Conservation (phyloP, 164 flowering plant species). For the Taxillus chinensis region DNA sequence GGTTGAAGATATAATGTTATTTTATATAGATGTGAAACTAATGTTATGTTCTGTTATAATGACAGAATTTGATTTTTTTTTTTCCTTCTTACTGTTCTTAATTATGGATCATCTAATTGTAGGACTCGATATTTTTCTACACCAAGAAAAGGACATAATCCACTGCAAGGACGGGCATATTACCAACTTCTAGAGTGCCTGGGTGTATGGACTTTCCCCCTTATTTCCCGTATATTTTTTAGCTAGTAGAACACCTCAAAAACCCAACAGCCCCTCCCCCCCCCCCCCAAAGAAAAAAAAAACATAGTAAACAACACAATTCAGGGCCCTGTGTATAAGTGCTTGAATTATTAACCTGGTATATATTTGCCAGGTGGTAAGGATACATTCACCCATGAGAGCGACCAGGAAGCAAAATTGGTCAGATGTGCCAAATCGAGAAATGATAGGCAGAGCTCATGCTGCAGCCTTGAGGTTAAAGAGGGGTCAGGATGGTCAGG, state of each 20-base stretch:
- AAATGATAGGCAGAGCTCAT: conserved; percentile 64
- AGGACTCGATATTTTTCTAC: conserved; percentile 95
- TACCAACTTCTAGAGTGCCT: conserved; percentile 97
- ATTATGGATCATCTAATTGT: background rate
- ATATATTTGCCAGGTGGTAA: conserved; percentile 57
- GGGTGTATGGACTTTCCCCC: conserved; percentile 50
- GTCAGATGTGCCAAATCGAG: conserved; percentile 83
- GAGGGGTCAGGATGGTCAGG: conserved; percentile 39
- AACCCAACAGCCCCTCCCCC: too few relatives aligned
- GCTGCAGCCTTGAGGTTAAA: conserved; percentile 66
- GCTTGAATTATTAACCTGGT: too few relatives aligned
- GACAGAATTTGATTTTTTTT: background rate
- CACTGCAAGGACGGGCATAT: conserved; percentile 97
- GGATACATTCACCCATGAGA: conserved; percentile 98
- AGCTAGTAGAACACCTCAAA: too few relatives aligned
- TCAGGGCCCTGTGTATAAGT: background rate
- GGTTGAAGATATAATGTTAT: conserved; percentile 15
- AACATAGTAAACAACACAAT: background rate
- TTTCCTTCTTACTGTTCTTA: background rate
- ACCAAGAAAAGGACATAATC: conserved; percentile 92
- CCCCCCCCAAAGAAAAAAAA: background rate
- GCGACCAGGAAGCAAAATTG: conserved; percentile 67
- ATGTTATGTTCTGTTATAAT: background rate
- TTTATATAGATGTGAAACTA: background rate
- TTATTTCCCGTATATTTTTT: background rate